Evolutionary conservation across 495 filamentous ascomycete species (phyloP).

Genomic region (Apodospora peruviana): DNA sequence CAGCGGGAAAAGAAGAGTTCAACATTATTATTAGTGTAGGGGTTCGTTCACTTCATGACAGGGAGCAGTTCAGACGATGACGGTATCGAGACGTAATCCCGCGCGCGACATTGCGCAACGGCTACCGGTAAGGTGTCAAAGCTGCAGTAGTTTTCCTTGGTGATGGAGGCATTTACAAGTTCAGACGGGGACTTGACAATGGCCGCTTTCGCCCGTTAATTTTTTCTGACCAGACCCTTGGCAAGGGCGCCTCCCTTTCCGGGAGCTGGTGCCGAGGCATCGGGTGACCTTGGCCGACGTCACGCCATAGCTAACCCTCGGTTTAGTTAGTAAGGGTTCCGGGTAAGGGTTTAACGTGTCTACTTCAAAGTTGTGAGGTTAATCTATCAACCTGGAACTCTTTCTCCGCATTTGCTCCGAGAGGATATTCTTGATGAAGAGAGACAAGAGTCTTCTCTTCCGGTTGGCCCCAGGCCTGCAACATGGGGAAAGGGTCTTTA

Average conservation of each 20-base stretch:
- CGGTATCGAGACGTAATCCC: no score
- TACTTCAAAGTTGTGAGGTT: neutral
- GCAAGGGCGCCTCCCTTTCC: neutral
- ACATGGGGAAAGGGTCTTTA: no score
- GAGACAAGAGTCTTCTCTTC: no score
- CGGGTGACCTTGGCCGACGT: neutral
- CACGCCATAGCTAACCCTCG: no score
- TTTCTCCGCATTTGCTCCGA: no score
- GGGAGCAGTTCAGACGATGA: neutral
- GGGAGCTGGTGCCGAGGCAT: neutral
- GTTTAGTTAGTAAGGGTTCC: neutral
- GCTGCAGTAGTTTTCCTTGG: neutral
- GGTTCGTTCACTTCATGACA: neutral
- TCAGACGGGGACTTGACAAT: neutral
- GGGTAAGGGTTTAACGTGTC: neutral
- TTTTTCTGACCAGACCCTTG: neutral
- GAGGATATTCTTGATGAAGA: no score
- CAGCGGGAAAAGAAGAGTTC: slow-evolving; percentile 14
- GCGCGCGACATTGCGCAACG: neutral
- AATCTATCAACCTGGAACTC: no score
- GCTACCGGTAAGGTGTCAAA: neutral
- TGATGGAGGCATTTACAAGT: neutral
- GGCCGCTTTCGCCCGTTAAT: neutral
- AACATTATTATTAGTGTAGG: slow-evolving; percentile 14
- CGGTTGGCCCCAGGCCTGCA: no score